Evolutionary conservation across 257 asterid species (phyloP).

Genomic region (Jacaranda mimosifolia): DNA sequence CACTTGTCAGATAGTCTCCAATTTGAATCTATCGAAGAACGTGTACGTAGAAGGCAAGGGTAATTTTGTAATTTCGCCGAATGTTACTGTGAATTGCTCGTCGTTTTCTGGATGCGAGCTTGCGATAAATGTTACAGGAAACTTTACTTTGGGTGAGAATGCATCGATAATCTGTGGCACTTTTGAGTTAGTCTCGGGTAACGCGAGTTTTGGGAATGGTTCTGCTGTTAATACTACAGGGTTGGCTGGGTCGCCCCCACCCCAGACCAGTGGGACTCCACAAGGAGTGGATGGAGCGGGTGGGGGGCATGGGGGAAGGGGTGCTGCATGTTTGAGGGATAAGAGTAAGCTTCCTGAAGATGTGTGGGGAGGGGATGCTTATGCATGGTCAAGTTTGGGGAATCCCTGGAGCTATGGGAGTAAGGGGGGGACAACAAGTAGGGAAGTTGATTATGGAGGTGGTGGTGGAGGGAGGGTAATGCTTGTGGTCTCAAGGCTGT

Average conservation of each 20-base stretch:
- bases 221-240: slow-evolving; percentile 86
- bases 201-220: slow-evolving; percentile 67
- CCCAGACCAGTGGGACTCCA: slow-evolving; percentile 96
- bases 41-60: slow-evolving; percentile 95
- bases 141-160: slow-evolving; percentile 72
- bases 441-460: slow-evolving; percentile 88
- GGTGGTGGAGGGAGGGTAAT: slow-evolving; percentile 96
- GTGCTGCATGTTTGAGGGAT: slow-evolving; percentile 85
- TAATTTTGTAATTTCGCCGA: slow-evolving; percentile 75
- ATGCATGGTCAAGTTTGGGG: slow-evolving; percentile 83
- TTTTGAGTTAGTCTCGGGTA: slow-evolving; percentile 70
- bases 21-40: slow-evolving; percentile 67
- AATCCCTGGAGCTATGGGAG: slow-evolving; percentile 91
- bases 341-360: slow-evolving; percentile 80
- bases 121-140: slow-evolving; percentile 73
- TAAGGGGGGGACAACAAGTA: slow-evolving; percentile 87
- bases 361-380: slow-evolving; percentile 98
- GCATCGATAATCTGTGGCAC: slow-evolving; percentile 66
- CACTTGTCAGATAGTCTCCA: slow-evolving; percentile 77
- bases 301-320: slow-evolving; percentile 99
- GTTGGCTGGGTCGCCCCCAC: slow-evolving; percentile 84
- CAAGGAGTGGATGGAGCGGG: slow-evolving; percentile 95
- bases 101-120: slow-evolving; percentile 81
- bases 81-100: slow-evolving; percentile 72
- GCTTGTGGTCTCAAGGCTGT: slow-evolving; percentile 51